Evolutionary conservation across 768 basidiomycete species (phyloP).

Genomic region (Pleurotus pulmonarius): DNA sequence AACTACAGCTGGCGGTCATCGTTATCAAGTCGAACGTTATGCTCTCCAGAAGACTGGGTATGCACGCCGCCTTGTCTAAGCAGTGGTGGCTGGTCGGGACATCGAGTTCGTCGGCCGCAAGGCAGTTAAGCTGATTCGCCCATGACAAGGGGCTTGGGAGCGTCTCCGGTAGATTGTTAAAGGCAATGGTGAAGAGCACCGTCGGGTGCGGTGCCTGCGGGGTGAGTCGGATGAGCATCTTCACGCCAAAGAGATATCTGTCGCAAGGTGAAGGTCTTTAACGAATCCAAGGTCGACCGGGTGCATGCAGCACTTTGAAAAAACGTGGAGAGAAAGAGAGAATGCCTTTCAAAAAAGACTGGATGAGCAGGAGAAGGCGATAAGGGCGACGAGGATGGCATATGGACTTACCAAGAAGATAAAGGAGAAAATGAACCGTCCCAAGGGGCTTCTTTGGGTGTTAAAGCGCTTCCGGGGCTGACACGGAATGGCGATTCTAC

Average conservation of each 20-base stretch:
- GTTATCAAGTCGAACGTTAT: constrained; percentile 58
- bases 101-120: constrained; percentile 50
- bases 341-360: constrained; percentile 1
- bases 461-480: constrained; percentile 7
- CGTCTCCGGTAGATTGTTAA: constrained; percentile 36
- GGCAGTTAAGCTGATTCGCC: constrained; percentile 42
- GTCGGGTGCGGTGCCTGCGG: constrained; percentile 41
- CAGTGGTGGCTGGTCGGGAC: constrained; percentile 49
- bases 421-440: constrained; percentile 6
- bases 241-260: neutral
- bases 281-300: neutral
- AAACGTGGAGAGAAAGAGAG: neutral
- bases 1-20: constrained; percentile 44
- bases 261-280: neutral
- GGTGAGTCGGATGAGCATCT: constrained; percentile 58
- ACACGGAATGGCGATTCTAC: constrained; percentile 3
- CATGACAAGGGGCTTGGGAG: constrained; percentile 50
- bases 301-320: neutral
- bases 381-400: neutral
- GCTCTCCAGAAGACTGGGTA: constrained; percentile 51
- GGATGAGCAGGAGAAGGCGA: constrained; percentile 6
- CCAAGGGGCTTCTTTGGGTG: constrained; percentile 8
- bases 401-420: constrained; percentile 7
- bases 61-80: constrained; percentile 56
- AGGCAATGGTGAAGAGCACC: constrained; percentile 57